These are phyloP conservation scores for Pseudovirgaria hyperparasitica DNA, from an alignment of 2,329 filamentous ascomycete species.

Conservation along the genomic window DNA sequence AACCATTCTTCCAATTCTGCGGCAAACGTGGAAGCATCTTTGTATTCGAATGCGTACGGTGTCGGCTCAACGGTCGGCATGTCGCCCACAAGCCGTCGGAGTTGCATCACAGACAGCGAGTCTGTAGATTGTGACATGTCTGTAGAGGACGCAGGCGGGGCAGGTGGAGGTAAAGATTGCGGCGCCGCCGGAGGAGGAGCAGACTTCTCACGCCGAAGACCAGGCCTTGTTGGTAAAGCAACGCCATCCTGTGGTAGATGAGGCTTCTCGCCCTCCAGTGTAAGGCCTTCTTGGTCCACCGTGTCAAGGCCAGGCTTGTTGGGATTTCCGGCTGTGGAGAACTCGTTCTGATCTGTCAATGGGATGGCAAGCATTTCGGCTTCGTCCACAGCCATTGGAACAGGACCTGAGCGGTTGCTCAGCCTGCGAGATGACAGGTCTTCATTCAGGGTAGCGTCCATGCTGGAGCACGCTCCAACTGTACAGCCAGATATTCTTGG, in stretches of 20 bases:
- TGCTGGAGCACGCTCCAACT: slow-evolving; percentile 7
- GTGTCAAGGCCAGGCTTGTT: slow-evolving; percentile 23
- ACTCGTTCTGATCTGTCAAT: slow-evolving; percentile 14
- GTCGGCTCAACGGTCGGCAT: slow-evolving; percentile 30
- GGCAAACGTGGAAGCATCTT: slow-evolving; percentile 46
- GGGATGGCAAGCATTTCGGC: slow-evolving; percentile 22
- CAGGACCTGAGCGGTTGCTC: slow-evolving; percentile 17
- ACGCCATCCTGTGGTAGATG: slow-evolving; percentile 8
- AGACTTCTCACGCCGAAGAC: slow-evolving; percentile 27
- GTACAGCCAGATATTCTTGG: too few relatives aligned
- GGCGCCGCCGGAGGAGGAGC: slow-evolving; percentile 24
- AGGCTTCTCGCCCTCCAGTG: slow-evolving; percentile 10
- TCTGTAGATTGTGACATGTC: slow-evolving; percentile 24
- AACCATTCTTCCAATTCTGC: slow-evolving; percentile 98
- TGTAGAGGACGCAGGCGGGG: slow-evolving; percentile 18
- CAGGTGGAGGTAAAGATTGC: slow-evolving; percentile 31
- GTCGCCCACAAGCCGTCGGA: slow-evolving; percentile 30
- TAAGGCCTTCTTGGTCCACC: slow-evolving; percentile 19
- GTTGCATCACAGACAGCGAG: slow-evolving; percentile 34
- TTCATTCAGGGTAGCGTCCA: slow-evolving; percentile 14
- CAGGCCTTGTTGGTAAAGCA: slow-evolving; percentile 21
- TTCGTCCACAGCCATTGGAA: slow-evolving; percentile 23
- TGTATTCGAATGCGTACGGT: slow-evolving; percentile 64
- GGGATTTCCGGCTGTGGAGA: slow-evolving; percentile 14
- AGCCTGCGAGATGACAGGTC: slow-evolving; percentile 11